phyloP scores from a whole-genome alignment of 345 rosid species.

The Isatis tinctoria region DNA sequence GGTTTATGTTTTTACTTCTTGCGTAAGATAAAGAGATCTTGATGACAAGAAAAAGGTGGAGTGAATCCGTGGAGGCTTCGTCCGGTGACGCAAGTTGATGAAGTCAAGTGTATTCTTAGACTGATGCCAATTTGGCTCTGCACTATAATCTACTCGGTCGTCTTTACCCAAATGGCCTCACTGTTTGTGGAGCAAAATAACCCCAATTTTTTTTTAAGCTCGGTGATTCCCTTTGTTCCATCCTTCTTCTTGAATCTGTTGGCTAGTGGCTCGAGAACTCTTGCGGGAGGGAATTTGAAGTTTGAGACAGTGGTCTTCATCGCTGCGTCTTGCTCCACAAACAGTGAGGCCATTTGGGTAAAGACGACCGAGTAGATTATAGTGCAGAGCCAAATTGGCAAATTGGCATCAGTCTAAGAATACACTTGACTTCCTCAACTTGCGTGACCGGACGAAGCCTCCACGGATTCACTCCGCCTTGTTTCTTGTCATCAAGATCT shows the following conservation, averaged over 20 bases:
- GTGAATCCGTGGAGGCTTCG: constrained; percentile 71
- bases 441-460: constrained; percentile 82
- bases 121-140: constrained; percentile 96
- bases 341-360: constrained; percentile 98
- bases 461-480: constrained; percentile 57
- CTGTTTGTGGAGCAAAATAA: constrained; percentile 97
- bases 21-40: constrained; percentile 80
- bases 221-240: constrained; percentile 59
- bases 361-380: constrained; percentile 91
- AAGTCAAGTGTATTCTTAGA: constrained; percentile 94
- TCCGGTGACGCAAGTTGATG: constrained; percentile 93
- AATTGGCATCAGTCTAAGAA: constrained; percentile 82
- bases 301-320: constrained; percentile 74
- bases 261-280: constrained; percentile 74
- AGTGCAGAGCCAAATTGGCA: constrained; percentile 99
- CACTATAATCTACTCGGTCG: constrained; percentile 92
- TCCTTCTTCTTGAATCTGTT: constrained; percentile 44
- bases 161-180: constrained; percentile 99
- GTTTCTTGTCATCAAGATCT: constrained; percentile 62
- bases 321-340: constrained; percentile 99
- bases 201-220: no score
- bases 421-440: constrained; percentile 98
- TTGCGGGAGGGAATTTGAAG: constrained; percentile 84
- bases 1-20: constrained; percentile 39
- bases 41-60: constrained; percentile 56